Percentiles rank a stretch among this genome's conserved stretches.
These are phyloP conservation scores for Pichia sp. DNA, from an alignment of 1,139 yeast species.

Conservation along the genomic window DNA sequence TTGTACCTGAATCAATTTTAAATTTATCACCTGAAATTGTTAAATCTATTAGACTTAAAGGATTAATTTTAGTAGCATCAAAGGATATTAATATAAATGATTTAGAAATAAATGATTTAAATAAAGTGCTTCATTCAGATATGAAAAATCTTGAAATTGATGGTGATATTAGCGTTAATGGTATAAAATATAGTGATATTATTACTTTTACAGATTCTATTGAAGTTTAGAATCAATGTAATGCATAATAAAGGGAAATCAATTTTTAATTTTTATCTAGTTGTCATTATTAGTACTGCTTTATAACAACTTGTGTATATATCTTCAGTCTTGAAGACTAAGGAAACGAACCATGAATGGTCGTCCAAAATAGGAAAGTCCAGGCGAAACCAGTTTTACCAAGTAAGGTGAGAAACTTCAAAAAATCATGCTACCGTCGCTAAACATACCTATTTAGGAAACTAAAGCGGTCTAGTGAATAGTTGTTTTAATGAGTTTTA, in stretches of 20 bases:
- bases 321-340: too few relatives aligned
- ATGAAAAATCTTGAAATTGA: conserved; percentile 25
- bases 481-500: too few relatives aligned
- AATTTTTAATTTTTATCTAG: background rate
- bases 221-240: conserved; percentile 39
- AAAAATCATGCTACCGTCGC: background rate
- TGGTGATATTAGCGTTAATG: conserved; percentile 61
- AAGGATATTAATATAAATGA: conserved; percentile 23
- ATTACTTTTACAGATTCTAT: conserved; percentile 66
- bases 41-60: conserved; percentile 70
- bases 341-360: too few relatives aligned
- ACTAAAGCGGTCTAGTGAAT: conserved; percentile 3
- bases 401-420: too few relatives aligned
- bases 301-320: too few relatives aligned
- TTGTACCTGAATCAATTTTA: conserved; percentile 65
- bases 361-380: background rate
- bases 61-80: conserved; percentile 74
- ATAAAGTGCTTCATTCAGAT: conserved; percentile 5
- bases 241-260: background rate
- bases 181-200: conserved; percentile 58
- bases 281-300: background rate
- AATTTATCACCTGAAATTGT: conserved; percentile 69
- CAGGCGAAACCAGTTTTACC: background rate
- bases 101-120: conserved; percentile 14
- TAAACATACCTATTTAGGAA: conserved; percentile 10